Evolutionary conservation across 2,329 filamentous ascomycete species (phyloP), one percentile per base, ranked within the genome.

Genomic region (Trichothecium sympodiale): DNA sequence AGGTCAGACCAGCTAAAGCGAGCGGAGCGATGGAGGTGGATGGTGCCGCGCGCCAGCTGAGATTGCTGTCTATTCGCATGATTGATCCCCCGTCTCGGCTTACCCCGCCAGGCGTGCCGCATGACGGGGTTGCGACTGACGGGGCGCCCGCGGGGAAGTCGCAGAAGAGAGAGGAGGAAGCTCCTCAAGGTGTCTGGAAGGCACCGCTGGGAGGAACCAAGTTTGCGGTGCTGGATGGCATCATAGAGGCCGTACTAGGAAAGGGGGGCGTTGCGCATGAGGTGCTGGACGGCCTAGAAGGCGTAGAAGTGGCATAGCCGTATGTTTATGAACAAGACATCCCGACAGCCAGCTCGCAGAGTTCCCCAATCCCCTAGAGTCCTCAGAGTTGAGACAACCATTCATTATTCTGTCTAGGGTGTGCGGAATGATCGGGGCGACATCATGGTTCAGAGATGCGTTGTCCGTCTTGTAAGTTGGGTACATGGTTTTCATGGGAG

Each of bases 181-280:
- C 71, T 20, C 64, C 67, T 16, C 78, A 82, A 40, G 80, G 84
- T 2, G 84, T 94, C 18, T 95, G 89, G 89, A 83, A 76, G 49
- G 82, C 88, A 28, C 83, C 84, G 23, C 60, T 87, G 23, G 89
- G 89, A 28, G 89, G 89, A 2, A 77, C 89, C 27, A 87, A 83
- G 63, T 74, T 86, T 48, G 66, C 61, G 4, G 65, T 91, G 14
- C 61, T 96, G 44, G 72, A 77, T 35, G 68, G 71, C 36, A 83
- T 95, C 61, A 76, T 93, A 41, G 76, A 80, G 54, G 76, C 80
- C 54, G 83, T 87, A 23, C 56, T 94, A 39, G 75, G 83, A 52
- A 75, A 71, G 48, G 82, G 82, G 1, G 86, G 87, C 25, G 80
- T 95, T 18, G 86, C 82, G 4, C 79, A 88, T 45, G 89, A 95